Conservation (phyloP, 441 rosid genomes). For the Rhodomyrtus psidioides region DNA sequence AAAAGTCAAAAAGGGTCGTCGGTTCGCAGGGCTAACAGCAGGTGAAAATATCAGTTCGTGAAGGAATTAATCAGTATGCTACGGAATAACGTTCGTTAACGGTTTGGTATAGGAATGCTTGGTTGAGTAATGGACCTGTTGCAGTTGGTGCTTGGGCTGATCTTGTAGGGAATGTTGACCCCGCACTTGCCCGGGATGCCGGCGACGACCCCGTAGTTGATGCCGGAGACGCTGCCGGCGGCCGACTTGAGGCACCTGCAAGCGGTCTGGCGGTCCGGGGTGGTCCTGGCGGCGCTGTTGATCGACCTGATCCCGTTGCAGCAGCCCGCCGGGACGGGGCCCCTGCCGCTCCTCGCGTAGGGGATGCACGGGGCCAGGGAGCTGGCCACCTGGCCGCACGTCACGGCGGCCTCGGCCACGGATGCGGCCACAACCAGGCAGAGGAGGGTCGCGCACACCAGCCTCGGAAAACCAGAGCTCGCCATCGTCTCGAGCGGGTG, state of each 20-base stretch:
- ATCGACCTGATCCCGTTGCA: background rate
- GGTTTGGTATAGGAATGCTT: background rate
- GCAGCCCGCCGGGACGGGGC: background rate
- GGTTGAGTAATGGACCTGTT: background rate
- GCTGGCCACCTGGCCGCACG: background rate
- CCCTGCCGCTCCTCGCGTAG: background rate
- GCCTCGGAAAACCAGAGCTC: background rate
- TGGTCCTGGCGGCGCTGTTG: constrained; percentile 2
- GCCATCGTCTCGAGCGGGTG: background rate
- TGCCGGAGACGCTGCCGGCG: background rate
- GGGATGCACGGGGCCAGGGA: background rate
- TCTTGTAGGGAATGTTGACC: constrained; percentile 6
- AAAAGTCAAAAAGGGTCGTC: background rate
- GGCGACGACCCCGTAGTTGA: background rate
- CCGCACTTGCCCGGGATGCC: background rate
- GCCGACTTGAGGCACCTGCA: constrained; percentile 6
- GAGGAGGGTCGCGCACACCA: background rate
- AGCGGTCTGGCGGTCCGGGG: background rate
- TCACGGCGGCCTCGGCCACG: constrained; percentile 1
- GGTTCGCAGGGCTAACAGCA: background rate
- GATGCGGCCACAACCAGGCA: background rate
- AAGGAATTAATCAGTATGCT: background rate
- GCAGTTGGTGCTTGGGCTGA: constrained; percentile 9
- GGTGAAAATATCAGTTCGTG: background rate
- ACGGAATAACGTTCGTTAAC: background rate